Evolutionary conservation across 116 monocot species (phyloP), one percentile per base, ranked within the genome.

Genomic region (Iris pallida): DNA sequence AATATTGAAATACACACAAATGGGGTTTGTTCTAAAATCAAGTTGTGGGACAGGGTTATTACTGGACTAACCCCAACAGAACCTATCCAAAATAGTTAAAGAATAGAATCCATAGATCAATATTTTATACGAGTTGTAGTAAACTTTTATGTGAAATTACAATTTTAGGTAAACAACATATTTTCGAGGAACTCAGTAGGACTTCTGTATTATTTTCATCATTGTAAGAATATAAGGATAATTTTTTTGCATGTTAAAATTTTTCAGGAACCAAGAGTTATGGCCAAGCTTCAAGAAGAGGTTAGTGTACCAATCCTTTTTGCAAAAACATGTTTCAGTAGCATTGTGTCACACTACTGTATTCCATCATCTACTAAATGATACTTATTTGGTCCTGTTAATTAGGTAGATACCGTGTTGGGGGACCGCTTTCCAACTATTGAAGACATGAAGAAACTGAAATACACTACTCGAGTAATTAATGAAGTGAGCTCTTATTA

Each of bases 261-360:
- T 49, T 52, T 67, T 7, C 67, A 95, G 95, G 78, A 87, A 40
- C 92, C 89, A 51, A 52, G 55, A 15, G 79, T 89, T 41, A 53
- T 89, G 72, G 69, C 84, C 68, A 96, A 89, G 68, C 92, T 96
- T 58, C 96, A 89, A 80, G 85, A 96, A 68, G 96, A 96, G 96
- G 96, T 91, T 68, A 56, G 63, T 59, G 10, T 16, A 44, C 56
- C 45, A 69, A 70, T 56, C n/a, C 15, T 44, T n/a, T 75, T 63
- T 19, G 15, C 53, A 65, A 43, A 61, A 5, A 15, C 42, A n/a
- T 45, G 45, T 42, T 16, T 45, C 6, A 42, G 4, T 6, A 61
- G 7, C 61, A 61, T 45, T 14, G 15, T 61, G 43, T 45, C 15
- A 45, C 7, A n/a, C 7, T 61, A 4, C 1, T 16, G 45, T 61